These are phyloP conservation scores for Cyanophora paradoxa DNA, from an alignment of 78 protist genomes.

Conservation along the genomic window DNA sequence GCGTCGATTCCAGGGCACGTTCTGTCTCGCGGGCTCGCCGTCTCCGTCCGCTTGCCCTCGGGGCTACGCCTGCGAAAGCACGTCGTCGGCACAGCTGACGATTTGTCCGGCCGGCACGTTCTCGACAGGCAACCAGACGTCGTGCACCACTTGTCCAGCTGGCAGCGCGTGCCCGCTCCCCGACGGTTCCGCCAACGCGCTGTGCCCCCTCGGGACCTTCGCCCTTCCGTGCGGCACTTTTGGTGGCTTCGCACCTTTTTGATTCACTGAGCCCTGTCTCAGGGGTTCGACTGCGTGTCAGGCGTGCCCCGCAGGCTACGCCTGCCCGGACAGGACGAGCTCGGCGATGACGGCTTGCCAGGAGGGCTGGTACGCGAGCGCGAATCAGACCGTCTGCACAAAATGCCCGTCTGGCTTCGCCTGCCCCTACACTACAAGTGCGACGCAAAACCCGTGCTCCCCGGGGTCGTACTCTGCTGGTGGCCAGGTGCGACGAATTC, in stretches of 20 bases:
- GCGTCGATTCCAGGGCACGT: too few species aligned
- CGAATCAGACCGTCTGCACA: not conserved
- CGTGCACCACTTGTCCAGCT: not conserved
- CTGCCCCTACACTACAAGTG: conserved; percentile 13
- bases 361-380: not conserved
- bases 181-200: not conserved
- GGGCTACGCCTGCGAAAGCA: too few species aligned
- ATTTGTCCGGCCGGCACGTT: not conserved
- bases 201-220: not conserved
- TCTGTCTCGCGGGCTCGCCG: too few species aligned
- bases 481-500: too few species aligned
- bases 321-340: not conserved
- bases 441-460: not conserved
- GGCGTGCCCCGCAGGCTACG: conserved; percentile 15
- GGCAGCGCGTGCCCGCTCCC: not conserved
- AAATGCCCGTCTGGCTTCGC: not conserved
- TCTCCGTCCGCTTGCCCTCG: too few species aligned
- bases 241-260: too few species aligned
- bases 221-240: too few species aligned
- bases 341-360: not conserved
- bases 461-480: too few species aligned
- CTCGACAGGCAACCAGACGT: not conserved
- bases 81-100: too few species aligned
- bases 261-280: too few species aligned
- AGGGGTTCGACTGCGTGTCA: not conserved